Conservation (phyloP, 1,139 yeast genomes). For the Chernovozyma aurita region DNA sequence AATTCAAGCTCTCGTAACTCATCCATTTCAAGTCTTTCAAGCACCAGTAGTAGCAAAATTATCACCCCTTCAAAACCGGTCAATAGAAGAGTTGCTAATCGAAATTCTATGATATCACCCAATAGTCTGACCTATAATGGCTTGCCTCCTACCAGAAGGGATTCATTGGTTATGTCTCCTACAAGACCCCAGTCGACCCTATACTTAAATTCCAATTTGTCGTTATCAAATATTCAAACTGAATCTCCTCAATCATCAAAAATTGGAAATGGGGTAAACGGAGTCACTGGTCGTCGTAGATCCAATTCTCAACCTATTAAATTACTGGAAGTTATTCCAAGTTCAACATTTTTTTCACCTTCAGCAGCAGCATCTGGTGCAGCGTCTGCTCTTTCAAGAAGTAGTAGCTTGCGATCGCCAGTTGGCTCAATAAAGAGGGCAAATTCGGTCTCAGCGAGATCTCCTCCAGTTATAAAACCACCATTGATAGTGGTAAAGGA, state of each 20-base stretch:
- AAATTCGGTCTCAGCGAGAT: conserved; percentile 9
- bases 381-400: conserved; percentile 24
- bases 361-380: conserved; percentile 30
- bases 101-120: conserved; percentile 13
- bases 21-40: conserved; percentile 13
- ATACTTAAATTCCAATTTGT: conserved; percentile 20
- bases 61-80: conserved; percentile 18
- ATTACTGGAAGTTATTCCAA: conserved; percentile 5
- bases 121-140: background rate
- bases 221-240: conserved; percentile 11
- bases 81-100: conserved; percentile 5
- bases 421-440: conserved; percentile 13
- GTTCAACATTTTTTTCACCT: conserved; percentile 1
- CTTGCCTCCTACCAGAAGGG: conserved; percentile 10
- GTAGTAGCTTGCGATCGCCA: conserved; percentile 9
- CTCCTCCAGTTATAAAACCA: conserved; percentile 13
- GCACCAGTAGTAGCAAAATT: background rate
- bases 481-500: conserved; percentile 22
- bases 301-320: conserved; percentile 38
- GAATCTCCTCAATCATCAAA: background rate
- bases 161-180: conserved; percentile 10
- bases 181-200: conserved; percentile 27
- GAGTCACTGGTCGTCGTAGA: conserved; percentile 25
- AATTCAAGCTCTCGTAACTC: conserved; percentile 8
- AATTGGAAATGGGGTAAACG: background rate